These are phyloP conservation scores for Rhynchospora tenuis DNA, from an alignment of 176 grass and related monocot species.

Conservation along the genomic window DNA sequence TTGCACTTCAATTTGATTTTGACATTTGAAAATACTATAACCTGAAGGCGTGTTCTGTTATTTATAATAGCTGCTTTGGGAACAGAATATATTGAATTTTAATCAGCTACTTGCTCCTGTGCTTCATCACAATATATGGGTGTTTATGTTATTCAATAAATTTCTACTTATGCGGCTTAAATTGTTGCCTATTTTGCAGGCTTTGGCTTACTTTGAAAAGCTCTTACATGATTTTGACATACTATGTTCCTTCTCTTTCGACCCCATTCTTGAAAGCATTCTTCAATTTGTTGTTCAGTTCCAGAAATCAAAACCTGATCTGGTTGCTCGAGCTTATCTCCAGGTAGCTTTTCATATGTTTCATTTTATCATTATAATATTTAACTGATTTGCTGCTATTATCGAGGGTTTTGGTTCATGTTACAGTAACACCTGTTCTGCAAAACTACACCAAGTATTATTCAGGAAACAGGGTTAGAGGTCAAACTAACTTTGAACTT, in stretches of 20 bases:
- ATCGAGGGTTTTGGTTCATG: background rate
- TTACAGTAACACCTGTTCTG: background rate
- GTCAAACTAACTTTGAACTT: no score
- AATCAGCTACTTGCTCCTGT: background rate
- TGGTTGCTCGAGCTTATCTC: slow-evolving; percentile 88
- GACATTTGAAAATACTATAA: background rate
- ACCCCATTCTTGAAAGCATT: slow-evolving; percentile 55
- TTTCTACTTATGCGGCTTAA: background rate
- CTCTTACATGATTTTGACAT: slow-evolving; percentile 78
- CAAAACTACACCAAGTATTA: background rate
- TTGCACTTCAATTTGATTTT: background rate
- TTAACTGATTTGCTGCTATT: background rate
- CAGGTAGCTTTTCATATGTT: slow-evolving; percentile 40
- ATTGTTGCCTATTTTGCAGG: slow-evolving; percentile 40
- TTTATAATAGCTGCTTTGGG: background rate
- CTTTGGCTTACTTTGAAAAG: slow-evolving; percentile 82
- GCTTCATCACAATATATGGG: background rate
- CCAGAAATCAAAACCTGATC: slow-evolving; percentile 82
- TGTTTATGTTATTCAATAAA: background rate
- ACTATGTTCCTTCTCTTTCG: slow-evolving; percentile 64
- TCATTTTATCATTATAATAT: background rate
- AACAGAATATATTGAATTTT: background rate
- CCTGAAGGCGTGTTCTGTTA: background rate
- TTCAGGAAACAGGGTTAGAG: background rate
- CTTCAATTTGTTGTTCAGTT: slow-evolving; percentile 80